These are phyloP conservation scores for Ceratopteris richardii DNA, from an alignment of 75 land plant species.

Conservation along the genomic window DNA sequence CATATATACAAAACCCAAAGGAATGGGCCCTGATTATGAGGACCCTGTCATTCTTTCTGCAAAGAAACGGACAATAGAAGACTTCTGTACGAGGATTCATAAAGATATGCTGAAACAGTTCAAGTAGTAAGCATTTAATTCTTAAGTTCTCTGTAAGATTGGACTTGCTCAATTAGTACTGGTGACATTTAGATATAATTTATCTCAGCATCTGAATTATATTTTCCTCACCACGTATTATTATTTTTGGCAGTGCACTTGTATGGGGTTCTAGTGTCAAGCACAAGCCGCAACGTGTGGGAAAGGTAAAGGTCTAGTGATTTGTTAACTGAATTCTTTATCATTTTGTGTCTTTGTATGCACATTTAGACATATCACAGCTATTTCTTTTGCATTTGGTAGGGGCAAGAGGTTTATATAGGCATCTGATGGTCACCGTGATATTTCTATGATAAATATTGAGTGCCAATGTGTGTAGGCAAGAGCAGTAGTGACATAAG, in stretches of 20 bases:
- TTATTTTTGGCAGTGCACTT: slow-evolving; percentile 54
- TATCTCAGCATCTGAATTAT: too few relatives aligned
- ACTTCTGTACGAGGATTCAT: slow-evolving; percentile 83
- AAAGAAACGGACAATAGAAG: slow-evolving; percentile 80
- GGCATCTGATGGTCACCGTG: too few relatives aligned
- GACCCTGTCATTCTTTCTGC: slow-evolving; percentile 98
- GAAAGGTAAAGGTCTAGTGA: slow-evolving; percentile 60
- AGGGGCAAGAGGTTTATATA: too few relatives aligned
- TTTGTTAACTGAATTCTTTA: not conserved
- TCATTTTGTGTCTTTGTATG: not conserved
- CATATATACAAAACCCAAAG: slow-evolving; percentile 95
- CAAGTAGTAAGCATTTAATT: slow-evolving; percentile 64
- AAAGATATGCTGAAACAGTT: slow-evolving; percentile 98
- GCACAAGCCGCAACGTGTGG: slow-evolving; percentile 98
- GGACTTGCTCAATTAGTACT: not conserved
- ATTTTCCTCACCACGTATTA: not conserved
- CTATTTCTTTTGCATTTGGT: too few relatives aligned
- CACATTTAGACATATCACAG: too few relatives aligned
- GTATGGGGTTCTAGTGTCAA: slow-evolving; percentile 99
- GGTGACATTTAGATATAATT: too few relatives aligned
- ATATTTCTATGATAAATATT: too few relatives aligned
- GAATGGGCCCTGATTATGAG: slow-evolving; percentile 96
- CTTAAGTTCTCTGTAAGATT: not conserved
- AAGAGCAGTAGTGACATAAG: too few relatives aligned
- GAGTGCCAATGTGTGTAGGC: too few relatives aligned